Evolutionary conservation across 2,329 filamentous ascomycete species (phyloP), one percentile per base, ranked within the genome.

Genomic region (Lojkania enalia): DNA sequence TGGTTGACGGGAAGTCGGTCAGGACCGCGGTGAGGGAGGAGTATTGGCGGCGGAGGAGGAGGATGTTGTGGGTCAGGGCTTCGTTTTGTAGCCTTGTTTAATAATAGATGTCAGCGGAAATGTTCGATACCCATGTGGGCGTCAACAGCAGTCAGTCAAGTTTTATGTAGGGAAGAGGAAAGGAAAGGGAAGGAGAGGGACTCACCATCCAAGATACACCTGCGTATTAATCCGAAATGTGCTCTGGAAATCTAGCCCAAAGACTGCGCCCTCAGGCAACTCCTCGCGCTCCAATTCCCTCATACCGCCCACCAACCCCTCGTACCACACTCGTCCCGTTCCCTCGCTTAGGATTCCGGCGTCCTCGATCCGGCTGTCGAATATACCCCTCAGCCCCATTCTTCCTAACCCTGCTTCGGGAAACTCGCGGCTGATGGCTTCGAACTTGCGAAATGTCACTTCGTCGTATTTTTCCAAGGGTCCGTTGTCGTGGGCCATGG

Each of bases 31-130:
- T 69, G 44, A 97, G 78, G 63, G 96, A 88, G 13, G 73, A 69
- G 37, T 72, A 69, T n/a, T 70, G 60, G 11, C 71, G 68, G 14
- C 75, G 64, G 11, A 69, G 58, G 18, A 75, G 75, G 0, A 82
- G 75, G 13, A 88, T 85, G 16, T 88, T 87, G 49, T 83, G 82
- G 57, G 80, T 82, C 16, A 88, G 77, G 64, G 88, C 95, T 71
- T 94, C 85, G 0, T 86, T 46, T 46, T 69, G 64, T 1, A 71
- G 53, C 67, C 66, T 70, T 13, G 2, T n/a, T 11, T 27, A n/a
- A n/a, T 27, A 20, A 20, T 20, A 11, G 5, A 20, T 3, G 25
- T 50, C n/a, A 48, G 49, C 14, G 30, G 7, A 16, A 23, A 36
- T 19, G 35, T 27, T n/a, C 15, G 4, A 21, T 29, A 18, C 12